phyloP scores from a whole-genome alignment of 2,329 filamentous ascomycete genomes.

The Alternaria alternata region DNA sequence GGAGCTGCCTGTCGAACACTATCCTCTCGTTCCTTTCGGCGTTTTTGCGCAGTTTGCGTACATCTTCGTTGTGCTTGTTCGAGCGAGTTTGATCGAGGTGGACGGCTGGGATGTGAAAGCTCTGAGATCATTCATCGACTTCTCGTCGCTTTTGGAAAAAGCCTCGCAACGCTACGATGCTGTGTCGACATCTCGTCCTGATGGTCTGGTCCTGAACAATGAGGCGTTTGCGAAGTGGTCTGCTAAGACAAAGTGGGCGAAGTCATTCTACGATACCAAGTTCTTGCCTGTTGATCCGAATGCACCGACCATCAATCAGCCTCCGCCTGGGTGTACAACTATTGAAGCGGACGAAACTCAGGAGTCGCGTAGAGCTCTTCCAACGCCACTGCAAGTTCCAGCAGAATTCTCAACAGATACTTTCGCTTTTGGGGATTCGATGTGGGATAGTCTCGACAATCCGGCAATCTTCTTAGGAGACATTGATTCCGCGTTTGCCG shows the following conservation, averaged over 20 bases:
- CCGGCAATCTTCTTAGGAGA: too few species aligned
- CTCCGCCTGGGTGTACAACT: too few species aligned
- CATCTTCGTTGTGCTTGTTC: slow-evolving; percentile 19
- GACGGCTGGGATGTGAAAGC: background rate
- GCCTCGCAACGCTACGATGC: too few species aligned
- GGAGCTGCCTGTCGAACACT: background rate
- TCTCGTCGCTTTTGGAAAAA: too few species aligned
- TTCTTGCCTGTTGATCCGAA: background rate
- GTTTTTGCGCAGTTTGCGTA: slow-evolving; percentile 22
- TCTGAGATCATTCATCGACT: too few species aligned
- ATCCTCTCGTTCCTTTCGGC: slow-evolving; percentile 10
- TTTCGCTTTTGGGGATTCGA: too few species aligned
- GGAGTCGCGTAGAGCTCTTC: too few species aligned
- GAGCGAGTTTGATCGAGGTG: background rate
- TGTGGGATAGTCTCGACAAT: too few species aligned
- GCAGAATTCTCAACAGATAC: too few species aligned
- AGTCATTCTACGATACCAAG: background rate
- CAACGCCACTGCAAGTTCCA: too few species aligned
- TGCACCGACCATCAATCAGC: background rate
- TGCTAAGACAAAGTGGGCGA: background rate
- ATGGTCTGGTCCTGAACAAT: background rate
- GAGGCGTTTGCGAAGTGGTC: background rate
- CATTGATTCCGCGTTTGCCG: too few species aligned
- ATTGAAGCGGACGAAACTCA: too few species aligned
- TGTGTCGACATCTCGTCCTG: background rate